Evolutionary conservation across 371 early-diverging fungal genomes (phyloP).

Genomic region (Furculomyces boomerangus): DNA sequence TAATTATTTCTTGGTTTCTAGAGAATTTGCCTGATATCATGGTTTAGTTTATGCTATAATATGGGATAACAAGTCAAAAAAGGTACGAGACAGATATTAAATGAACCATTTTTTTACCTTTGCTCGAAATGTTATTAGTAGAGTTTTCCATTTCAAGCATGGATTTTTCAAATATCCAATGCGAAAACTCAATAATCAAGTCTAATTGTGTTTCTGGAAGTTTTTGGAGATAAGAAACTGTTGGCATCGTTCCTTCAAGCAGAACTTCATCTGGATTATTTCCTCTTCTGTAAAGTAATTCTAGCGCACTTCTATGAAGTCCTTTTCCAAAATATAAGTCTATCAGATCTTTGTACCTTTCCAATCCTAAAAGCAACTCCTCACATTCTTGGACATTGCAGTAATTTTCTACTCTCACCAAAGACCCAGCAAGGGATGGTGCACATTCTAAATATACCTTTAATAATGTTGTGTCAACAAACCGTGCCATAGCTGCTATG

Average conservation of each 20-base stretch:
- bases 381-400: conserved; percentile 74
- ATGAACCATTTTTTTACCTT: neutral
- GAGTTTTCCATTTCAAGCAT: neutral
- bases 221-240: conserved; percentile 56
- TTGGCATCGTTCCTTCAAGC: conserved; percentile 40
- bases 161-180: conserved; percentile 31
- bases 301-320: conserved; percentile 66
- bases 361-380: conserved; percentile 45
- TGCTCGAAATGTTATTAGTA: neutral
- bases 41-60: too few species aligned
- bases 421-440: conserved; percentile 62
- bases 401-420: conserved; percentile 70
- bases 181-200: conserved; percentile 58
- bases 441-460: conserved; percentile 65
- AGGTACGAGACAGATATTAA: too few species aligned
- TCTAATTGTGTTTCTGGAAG: conserved; percentile 54
- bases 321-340: conserved; percentile 81
- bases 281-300: conserved; percentile 37
- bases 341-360: conserved; percentile 68
- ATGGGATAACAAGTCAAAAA: too few species aligned
- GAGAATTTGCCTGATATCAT: too few species aligned
- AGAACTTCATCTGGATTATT: conserved; percentile 11
- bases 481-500: conserved; percentile 30
- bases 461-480: conserved; percentile 81
- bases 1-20: too few species aligned